A percentile compares a stretch with the other conserved stretches of the same genome.
These are phyloP conservation scores for Aquilaria malaccensis DNA, from an alignment of 345 rosid species.

Conservation along the genomic window DNA sequence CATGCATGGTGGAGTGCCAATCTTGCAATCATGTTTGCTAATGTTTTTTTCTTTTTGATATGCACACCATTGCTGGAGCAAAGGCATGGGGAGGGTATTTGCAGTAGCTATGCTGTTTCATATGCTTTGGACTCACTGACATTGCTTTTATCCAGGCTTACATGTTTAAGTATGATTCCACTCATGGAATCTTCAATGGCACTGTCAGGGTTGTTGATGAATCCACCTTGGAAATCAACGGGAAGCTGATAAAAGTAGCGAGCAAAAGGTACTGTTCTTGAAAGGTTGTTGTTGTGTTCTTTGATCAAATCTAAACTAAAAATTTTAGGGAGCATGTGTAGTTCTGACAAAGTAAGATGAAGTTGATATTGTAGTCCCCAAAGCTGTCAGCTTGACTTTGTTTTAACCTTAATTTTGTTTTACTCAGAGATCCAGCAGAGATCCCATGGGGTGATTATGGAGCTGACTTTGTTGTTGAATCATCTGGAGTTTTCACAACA, in stretches of 20 bases:
- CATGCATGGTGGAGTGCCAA: no score
- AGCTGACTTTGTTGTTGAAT: conserved; percentile 86
- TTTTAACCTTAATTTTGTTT: conserved; percentile 9
- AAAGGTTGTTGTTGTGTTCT: not conserved
- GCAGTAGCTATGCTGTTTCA: no score
- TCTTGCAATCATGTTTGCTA: no score
- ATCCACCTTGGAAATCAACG: conserved; percentile 87
- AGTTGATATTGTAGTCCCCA: conserved; percentile 1
- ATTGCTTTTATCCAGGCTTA: conserved; percentile 57
- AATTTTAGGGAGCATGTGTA: not conserved
- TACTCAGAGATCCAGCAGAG: conserved; percentile 79
- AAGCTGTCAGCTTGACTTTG: conserved; percentile 5
- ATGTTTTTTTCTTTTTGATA: no score
- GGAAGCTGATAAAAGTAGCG: conserved; percentile 62
- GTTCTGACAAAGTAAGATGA: not conserved
- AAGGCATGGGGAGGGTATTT: no score
- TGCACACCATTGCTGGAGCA: no score
- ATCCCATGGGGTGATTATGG: conserved; percentile 98
- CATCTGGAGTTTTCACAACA: conserved; percentile 94
- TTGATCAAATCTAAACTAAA: conserved; percentile 4
- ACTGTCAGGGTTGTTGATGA: conserved; percentile 66
- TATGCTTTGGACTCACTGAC: no score
- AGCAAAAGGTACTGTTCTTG: conserved; percentile 55
- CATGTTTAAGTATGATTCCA: conserved; percentile 96
- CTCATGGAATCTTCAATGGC: conserved; percentile 85